These are phyloP conservation scores for Alisma plantagoaquatica DNA, from an alignment of 106 monocot species.

Conservation along the genomic window DNA sequence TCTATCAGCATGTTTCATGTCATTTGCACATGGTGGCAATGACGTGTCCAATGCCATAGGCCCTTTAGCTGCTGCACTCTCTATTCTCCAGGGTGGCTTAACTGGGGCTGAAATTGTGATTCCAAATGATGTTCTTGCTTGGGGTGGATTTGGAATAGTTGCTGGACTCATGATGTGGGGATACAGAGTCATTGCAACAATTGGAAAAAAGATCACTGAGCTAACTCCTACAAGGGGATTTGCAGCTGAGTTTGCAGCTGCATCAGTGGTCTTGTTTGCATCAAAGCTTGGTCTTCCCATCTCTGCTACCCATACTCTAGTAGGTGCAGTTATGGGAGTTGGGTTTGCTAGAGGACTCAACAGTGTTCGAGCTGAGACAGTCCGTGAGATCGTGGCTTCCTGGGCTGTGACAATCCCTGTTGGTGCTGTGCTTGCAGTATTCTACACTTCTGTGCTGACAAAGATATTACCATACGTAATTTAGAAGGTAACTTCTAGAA, in stretches of 20 bases:
- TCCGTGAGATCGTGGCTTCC: conserved; percentile 72
- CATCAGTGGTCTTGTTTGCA: conserved; percentile 82
- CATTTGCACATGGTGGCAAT: conserved; percentile 94
- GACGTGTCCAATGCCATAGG: conserved; percentile 98
- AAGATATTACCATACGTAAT: conserved; percentile 29
- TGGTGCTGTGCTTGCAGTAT: conserved; percentile 57
- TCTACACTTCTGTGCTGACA: conserved; percentile 66
- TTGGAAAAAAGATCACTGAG: conserved; percentile 95
- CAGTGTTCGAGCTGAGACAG: conserved; percentile 74
- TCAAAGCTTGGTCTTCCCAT: conserved; percentile 93
- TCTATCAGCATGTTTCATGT: conserved; percentile 99
- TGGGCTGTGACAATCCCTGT: conserved; percentile 93
- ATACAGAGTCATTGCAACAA: conserved; percentile 89
- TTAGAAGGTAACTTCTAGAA: too few relatives aligned
- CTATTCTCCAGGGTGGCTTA: conserved; percentile 62
- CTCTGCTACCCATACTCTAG: conserved; percentile 96
- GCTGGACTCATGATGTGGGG: conserved; percentile 99
- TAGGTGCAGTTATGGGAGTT: conserved; percentile 95
- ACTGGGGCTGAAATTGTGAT: conserved; percentile 61
- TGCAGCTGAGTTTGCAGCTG: conserved; percentile 95
- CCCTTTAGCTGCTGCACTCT: conserved; percentile 77
- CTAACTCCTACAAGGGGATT: conserved; percentile 93
- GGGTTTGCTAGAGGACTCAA: conserved; percentile 89
- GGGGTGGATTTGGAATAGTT: conserved; percentile 98
- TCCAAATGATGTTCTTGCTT: conserved; percentile 83